Base-by-base conservation (phyloP, 257 asterid genomes). In the Euphrasia confusa region DNA sequence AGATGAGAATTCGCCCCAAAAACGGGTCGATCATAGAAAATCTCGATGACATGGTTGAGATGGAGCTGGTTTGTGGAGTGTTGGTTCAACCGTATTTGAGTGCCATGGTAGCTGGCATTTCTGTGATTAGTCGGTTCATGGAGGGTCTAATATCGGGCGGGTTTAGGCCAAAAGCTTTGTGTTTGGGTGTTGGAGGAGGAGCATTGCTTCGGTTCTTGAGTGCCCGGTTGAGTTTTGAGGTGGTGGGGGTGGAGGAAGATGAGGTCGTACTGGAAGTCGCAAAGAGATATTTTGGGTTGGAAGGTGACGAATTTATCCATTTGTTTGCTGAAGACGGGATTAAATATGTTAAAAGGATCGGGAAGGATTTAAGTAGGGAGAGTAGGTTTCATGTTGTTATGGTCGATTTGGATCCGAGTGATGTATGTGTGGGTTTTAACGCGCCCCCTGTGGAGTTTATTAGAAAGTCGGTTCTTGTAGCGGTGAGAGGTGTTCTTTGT, bases 131-230 rank as follows among this genome's bases (percentile, higher is more conserved):
- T 12, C 60, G 60, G 18, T 69, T 63, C 58, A 42, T 91, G 70
- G 87, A 84, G 8, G 61, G 56, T n/a, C 72, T 61, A 48, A 71
- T 69, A 10, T 27, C 2, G 9, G 57, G 7, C 1, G 87, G 86
- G 5, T 26, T 72, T 48, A 82, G 76, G 68, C 94, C 89, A 0
- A 84, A 60, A 70, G 95, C 84, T 13, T 64, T 91, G 74, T 91
- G 97, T 57, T 73, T 91, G 65, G 97, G 98, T 35, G 86, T 91
- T 14, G 98, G 98, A 47, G 97, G 98, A 71, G 98, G 98, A 44
- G 89, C 89, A 24, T 78, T 91, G 79, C 75, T 86, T 60, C 78
- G 85, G 47, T 91, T 79, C 60, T 74, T 91, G 79, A 70, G 72
- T 39, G 53, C 35, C 18, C 74, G 69, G 21, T 60, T 91, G 77